A percentile compares a stretch with the other conserved stretches of the same genome.
Conservation (phyloP, 257 asterid genomes). For the Ilex aquifolium region DNA sequence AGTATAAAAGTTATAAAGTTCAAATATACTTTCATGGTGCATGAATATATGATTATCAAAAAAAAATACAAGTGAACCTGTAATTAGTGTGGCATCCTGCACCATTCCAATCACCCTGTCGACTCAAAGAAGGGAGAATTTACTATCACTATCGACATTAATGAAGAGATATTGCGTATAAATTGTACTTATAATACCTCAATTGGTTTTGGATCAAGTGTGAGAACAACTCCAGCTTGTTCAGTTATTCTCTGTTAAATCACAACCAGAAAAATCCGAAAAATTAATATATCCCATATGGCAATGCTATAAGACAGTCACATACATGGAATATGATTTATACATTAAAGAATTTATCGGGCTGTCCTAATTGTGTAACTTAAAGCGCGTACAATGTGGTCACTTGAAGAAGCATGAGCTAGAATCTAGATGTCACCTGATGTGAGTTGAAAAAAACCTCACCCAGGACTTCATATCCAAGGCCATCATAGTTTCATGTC, state of each 20-base stretch:
- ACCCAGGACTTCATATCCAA: too few relatives aligned
- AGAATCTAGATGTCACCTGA: too few relatives aligned
- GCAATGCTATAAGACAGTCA: too few relatives aligned
- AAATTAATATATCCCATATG: too few relatives aligned
- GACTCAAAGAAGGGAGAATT: constrained; percentile 1
- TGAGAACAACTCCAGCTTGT: constrained; percentile 93
- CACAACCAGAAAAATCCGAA: too few relatives aligned
- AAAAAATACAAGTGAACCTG: constrained; percentile 39
- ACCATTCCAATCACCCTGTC: constrained; percentile 97
- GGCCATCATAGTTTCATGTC: too few relatives aligned
- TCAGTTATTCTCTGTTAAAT: constrained; percentile 80
- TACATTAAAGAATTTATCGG: not conserved
- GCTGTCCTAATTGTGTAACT: not conserved
- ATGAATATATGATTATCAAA: not conserved
- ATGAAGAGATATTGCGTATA: not conserved
- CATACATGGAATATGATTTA: too few relatives aligned
- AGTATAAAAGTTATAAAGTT: too few relatives aligned
- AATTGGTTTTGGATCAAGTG: constrained; percentile 93
- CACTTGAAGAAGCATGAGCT: not conserved
- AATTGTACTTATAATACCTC: constrained; percentile 37
- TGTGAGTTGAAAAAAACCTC: not conserved
- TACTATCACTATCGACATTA: not conserved
- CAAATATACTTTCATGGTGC: not conserved
- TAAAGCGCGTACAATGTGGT: not conserved
- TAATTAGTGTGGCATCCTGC: constrained; percentile 95